These are phyloP conservation scores for Sergeia podlipaevii DNA, from an alignment of 208 protist genomes.

Conservation along the genomic window DNA sequence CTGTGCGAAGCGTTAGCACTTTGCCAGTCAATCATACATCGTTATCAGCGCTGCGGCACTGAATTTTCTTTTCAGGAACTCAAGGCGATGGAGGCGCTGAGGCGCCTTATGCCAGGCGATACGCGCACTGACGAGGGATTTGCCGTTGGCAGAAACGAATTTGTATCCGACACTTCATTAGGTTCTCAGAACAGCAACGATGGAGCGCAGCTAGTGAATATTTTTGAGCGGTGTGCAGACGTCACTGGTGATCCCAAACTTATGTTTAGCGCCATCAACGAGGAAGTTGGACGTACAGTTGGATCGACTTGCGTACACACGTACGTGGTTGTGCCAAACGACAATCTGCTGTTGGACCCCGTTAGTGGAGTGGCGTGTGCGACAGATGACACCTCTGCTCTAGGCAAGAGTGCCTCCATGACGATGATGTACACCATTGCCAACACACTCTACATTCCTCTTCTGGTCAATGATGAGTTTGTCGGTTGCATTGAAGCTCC, in stretches of 20 bases:
- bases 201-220: too few species aligned
- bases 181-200: neutral
- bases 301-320: conserved; percentile 20
- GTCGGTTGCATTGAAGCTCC: conserved; percentile 64
- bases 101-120: conserved; percentile 16
- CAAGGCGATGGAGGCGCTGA: conserved; percentile 35
- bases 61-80: conserved; percentile 38
- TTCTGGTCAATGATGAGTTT: conserved; percentile 27
- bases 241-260: conserved; percentile 20
- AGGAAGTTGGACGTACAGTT: conserved; percentile 20
- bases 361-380: conserved; percentile 44
- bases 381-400: conserved; percentile 34
- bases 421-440: conserved; percentile 28
- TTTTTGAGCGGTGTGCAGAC: conserved; percentile 38
- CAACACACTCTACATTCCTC: conserved; percentile 60
- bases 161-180: neutral
- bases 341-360: conserved; percentile 52
- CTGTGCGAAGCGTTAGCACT: conserved; percentile 67
- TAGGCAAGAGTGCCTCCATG: conserved; percentile 47
- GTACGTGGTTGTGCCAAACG: conserved; percentile 41
- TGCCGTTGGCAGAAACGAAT: neutral
- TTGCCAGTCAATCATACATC: conserved; percentile 65
- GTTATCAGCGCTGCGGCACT: conserved; percentile 51
- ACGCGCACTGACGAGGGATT: neutral
- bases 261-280: conserved; percentile 37